A percentile compares a stretch with the other conserved stretches of the same genome.
These are phyloP conservation scores for Plasmodium knowlesi DNA, from an alignment of 169 alveolate species.

Conservation along the genomic window DNA sequence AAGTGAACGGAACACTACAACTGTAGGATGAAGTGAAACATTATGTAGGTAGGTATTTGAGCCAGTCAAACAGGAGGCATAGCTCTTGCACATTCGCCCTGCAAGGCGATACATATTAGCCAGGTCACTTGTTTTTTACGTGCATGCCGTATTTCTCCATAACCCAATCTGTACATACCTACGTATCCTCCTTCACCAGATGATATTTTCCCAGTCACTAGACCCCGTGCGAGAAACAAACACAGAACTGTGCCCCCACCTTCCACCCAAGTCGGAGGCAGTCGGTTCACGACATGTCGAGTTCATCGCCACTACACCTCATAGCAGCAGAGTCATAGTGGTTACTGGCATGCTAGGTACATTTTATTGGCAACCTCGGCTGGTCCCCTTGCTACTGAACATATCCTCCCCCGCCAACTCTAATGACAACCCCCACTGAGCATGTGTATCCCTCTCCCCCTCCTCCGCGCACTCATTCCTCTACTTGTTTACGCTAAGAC, in stretches of 20 bases:
- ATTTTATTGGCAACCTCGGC: not conserved
- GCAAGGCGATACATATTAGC: not conserved
- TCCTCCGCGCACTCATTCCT: not conserved
- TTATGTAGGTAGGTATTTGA: not conserved
- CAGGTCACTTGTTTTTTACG: not conserved
- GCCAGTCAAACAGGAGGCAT: not conserved
- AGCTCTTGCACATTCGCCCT: not conserved
- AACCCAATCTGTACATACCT: not conserved
- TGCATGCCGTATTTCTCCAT: not conserved
- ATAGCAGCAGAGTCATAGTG: not conserved
- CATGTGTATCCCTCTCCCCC: not conserved
- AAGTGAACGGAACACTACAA: not conserved
- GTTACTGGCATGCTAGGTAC: not conserved
- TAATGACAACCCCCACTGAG: constrained; percentile 5
- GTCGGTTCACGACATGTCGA: not conserved
- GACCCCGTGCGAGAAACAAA: not conserved
- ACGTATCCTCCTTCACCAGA: not conserved
- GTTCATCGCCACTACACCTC: not conserved
- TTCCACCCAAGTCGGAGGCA: not conserved
- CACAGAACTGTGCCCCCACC: not conserved
- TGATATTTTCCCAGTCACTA: not conserved
- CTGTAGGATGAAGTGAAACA: not conserved
- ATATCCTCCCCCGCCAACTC: not conserved
- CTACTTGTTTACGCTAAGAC: not conserved
- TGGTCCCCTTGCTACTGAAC: not conserved